Percentiles rank a stretch among this genome's conserved stretches.
Conservation (phyloP, 768 basidiomycete genomes). For the Tulasnella sp. region DNA sequence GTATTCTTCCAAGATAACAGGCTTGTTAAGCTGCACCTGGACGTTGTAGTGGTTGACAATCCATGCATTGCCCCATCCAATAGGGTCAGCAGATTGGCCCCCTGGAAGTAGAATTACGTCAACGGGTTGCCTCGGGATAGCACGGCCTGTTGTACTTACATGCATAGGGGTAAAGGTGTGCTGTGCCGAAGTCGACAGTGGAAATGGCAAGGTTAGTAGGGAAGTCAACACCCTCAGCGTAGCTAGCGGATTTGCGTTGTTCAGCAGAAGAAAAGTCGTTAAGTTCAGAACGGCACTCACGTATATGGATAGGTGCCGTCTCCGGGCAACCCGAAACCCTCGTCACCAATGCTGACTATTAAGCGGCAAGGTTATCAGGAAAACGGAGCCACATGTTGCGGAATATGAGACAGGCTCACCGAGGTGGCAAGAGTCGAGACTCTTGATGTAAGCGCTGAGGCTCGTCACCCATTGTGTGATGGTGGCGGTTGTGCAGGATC, state of each 20-base stretch:
- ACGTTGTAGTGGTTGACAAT: constrained; percentile 56
- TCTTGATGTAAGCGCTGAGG: constrained; percentile 60
- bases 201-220: constrained; percentile 48
- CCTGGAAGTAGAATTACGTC: neutral
- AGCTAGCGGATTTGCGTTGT: neutral
- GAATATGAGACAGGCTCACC: constrained; percentile 30
- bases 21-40: constrained; percentile 51
- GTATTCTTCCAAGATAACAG: constrained; percentile 61
- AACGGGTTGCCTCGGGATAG: neutral
- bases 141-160: constrained; percentile 4
- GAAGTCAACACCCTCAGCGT: constrained; percentile 58
- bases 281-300: constrained; percentile 37
- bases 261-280: neutral
- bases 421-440: constrained; percentile 58
- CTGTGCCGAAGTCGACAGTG: constrained; percentile 64
- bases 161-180: constrained; percentile 43
- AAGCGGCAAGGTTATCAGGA: constrained; percentile 31
- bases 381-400: neutral
- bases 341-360: constrained; percentile 57
- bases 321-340: constrained; percentile 54
- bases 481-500: constrained; percentile 49
- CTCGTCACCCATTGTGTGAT: constrained; percentile 51
- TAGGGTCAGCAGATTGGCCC: neutral
- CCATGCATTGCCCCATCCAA: constrained; percentile 44
- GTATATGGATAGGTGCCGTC: constrained; percentile 53